These are phyloP conservation scores for Russula griseocarnosa DNA, from an alignment of 768 basidiomycete species.

Conservation along the genomic window DNA sequence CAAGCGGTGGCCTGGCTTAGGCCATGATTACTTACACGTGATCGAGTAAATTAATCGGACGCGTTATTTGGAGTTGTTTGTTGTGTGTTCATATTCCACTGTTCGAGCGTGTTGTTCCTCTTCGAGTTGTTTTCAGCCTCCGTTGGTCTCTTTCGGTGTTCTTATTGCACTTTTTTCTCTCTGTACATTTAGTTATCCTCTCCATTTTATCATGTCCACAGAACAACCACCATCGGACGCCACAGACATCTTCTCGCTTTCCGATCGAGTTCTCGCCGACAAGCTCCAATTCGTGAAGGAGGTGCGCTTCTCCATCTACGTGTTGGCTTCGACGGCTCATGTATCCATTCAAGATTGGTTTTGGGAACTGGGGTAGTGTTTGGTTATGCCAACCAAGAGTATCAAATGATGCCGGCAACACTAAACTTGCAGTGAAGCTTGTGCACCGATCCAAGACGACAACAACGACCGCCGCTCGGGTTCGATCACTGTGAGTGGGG, in stretches of 20 bases:
- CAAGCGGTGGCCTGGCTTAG: background rate
- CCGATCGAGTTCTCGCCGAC: slow-evolving; percentile 67
- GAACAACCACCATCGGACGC: slow-evolving; percentile 35
- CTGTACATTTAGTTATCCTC: slow-evolving; percentile 23
- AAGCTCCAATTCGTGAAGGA: slow-evolving; percentile 73
- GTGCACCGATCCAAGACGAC: slow-evolving; percentile 79
- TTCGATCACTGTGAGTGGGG: slow-evolving; percentile 71
- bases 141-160: background rate
- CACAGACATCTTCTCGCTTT: slow-evolving; percentile 68
- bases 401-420: slow-evolving; percentile 39
- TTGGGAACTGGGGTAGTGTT: slow-evolving; percentile 91
- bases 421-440: slow-evolving; percentile 84
- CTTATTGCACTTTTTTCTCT: background rate
- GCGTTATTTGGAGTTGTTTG: slow-evolving; percentile 26
- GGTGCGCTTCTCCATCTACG: slow-evolving; percentile 38
- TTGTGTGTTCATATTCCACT: slow-evolving; percentile 22
- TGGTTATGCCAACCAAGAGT: slow-evolving; percentile 71
- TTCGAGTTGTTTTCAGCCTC: slow-evolving; percentile 7
- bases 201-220: slow-evolving; percentile 31
- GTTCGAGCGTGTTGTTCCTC: background rate
- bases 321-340: slow-evolving; percentile 16
- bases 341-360: slow-evolving; percentile 61
- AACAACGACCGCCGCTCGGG: slow-evolving; percentile 85
- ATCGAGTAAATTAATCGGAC: background rate
- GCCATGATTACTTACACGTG: slow-evolving; percentile 10